Conservation (phyloP, 2,329 filamentous ascomycete genomes). For the Neopestalotiopsis sp. region DNA sequence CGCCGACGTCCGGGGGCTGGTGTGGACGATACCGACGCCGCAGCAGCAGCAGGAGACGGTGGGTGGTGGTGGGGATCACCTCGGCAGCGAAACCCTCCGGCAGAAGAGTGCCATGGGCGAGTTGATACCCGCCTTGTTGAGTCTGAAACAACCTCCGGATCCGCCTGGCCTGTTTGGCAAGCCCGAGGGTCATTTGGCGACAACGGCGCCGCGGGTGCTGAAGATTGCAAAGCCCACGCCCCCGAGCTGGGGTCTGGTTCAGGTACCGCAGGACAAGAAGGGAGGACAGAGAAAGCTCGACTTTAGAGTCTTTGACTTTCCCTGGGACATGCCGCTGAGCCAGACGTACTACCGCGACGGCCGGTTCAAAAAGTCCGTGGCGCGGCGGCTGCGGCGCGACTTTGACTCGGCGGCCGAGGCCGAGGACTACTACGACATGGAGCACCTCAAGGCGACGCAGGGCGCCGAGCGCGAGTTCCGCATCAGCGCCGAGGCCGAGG, state of each 20-base stretch:
- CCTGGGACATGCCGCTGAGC: neutral
- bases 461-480: neutral
- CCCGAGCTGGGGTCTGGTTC: neutral
- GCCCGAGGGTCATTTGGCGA: neutral
- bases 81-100: no score
- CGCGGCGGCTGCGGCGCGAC: neutral
- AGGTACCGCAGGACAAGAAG: neutral
- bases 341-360: neutral
- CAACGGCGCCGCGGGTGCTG: neutral
- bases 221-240: neutral
- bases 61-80: neutral
- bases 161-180: neutral
- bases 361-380: constrained; percentile 5
- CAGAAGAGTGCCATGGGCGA: neutral
- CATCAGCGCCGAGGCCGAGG: neutral
- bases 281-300: neutral
- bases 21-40: neutral
- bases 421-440: constrained; percentile 2
- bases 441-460: constrained; percentile 8
- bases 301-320: neutral
- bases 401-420: neutral
- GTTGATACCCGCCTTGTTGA: neutral
- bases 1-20: neutral
- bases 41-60: no score
- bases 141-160: neutral